Evolutionary conservation across 352 stramenopile species (phyloP), one percentile per base, ranked within the genome.

Genomic region (Pseudoperonospora humuli): DNA sequence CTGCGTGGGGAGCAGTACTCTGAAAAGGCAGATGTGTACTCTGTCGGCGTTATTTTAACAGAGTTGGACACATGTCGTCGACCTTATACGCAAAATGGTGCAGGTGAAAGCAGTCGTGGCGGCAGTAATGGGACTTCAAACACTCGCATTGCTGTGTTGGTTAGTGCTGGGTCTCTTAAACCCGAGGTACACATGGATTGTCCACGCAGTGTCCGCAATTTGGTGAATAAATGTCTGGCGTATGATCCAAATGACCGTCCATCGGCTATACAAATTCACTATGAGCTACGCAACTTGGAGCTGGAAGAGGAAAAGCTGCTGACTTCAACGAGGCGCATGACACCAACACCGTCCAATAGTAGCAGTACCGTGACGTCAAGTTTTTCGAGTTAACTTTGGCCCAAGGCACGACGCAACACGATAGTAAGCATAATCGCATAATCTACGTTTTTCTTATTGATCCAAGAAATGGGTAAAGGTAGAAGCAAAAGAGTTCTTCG

Each of bases 21-120:
- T 10, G 67, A 84, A 47, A 78, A 78, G 46, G 67, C 75, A 1
- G 78, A 91, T 39, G 66, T 91, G 14, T 91, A 85, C 56, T 81
- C 69, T 9, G 77, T 85, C 45, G 78, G 76, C 13, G 69, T 86
- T 8, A 55, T 83, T 36, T 45, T 83, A 10, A 65, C 63, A 0
- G 70, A 83, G 39, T 15, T 83, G 10, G 71, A 80, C 42, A 79
- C 71, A 1, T 72, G 58, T 39, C 39, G 48, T 8, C 53, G 54
- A 11, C 58, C 58, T 1, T 67, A 67, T 11, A 49, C 54, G 2
- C 27, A 51, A 13, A 48, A 52, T 7, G 51, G 61, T 21, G 40
- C 57, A 19, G 45, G 50, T 32, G 47, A 67, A 18, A 58, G 43
- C 40, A 58, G 57, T 18, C 49, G 42, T 20, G 54, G 34, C 5